phyloP scores from a whole-genome alignment of 129 eudicot species.

The Flaveria bidentis region DNA sequence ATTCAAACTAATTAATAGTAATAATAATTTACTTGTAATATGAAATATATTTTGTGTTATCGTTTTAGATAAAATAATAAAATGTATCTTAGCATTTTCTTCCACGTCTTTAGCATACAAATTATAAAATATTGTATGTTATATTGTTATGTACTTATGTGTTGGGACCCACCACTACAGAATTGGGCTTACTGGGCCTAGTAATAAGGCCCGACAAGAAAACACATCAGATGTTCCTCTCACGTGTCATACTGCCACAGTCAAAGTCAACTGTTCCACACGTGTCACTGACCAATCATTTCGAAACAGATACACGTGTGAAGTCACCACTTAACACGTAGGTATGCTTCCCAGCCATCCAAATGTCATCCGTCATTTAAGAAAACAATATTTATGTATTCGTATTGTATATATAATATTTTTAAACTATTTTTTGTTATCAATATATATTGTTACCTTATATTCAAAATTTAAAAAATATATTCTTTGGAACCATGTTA shows the following conservation, averaged over 20 bases:
- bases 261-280: conserved; percentile 44
- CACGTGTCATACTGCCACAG: conserved; percentile 39
- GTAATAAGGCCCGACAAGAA: conserved; percentile 46
- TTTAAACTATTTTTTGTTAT: background rate
- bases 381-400: background rate
- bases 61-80: background rate
- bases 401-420: background rate
- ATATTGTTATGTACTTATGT: no score
- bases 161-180: no score
- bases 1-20: no score
- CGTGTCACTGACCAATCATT: conserved; percentile 46
- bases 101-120: conserved; percentile 19
- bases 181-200: conserved; percentile 46
- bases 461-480: no score
- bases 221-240: conserved; percentile 45
- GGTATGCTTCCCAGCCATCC: conserved; percentile 23
- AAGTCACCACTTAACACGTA: conserved; percentile 34
- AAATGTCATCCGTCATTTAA: background rate
- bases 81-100: conserved; percentile 22
- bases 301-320: conserved; percentile 47
- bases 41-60: no score
- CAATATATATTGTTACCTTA: background rate
- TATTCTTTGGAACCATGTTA: background rate
- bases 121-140: conserved; percentile 1
- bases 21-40: no score